A percentile compares a stretch with the other conserved stretches of the same genome.
These are phyloP conservation scores for Penicillium hordei DNA, from an alignment of 2,329 filamentous ascomycete genomes.

Conservation along the genomic window DNA sequence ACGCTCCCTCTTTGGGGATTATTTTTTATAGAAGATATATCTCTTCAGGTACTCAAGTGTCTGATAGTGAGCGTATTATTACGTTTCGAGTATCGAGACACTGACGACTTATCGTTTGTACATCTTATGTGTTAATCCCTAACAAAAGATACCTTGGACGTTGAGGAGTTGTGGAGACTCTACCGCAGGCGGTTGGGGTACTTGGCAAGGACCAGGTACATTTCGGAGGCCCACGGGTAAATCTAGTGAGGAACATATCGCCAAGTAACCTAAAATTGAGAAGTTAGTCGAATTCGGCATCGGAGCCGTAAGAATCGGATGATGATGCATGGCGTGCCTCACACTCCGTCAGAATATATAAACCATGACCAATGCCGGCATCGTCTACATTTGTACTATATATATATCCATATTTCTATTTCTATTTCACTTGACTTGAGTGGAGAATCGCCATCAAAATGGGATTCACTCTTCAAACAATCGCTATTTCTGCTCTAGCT, in stretches of 20 bases:
- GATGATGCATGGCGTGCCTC: background rate
- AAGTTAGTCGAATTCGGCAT: conserved; percentile 1
- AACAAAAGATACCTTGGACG: background rate
- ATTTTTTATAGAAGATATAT: background rate
- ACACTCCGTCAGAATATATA: background rate
- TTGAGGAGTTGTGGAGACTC: background rate
- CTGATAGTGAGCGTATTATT: background rate
- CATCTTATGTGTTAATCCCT: background rate
- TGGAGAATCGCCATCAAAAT: conserved; percentile 7
- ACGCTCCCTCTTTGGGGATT: background rate
- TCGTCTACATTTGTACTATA: background rate
- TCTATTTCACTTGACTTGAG: background rate
- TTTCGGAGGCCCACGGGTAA: background rate
- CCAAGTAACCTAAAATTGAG: conserved; percentile 3
- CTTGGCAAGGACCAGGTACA: background rate
- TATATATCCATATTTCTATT: background rate
- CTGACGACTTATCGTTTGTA: background rate
- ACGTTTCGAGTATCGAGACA: background rate
- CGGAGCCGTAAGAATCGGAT: background rate
- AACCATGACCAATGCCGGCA: background rate
- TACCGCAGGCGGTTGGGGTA: background rate
- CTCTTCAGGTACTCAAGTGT: background rate
- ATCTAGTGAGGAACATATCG: background rate
- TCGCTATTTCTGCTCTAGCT: conserved; percentile 21
- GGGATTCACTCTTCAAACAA: conserved; percentile 15